A percentile compares a stretch with the other conserved stretches of the same genome.
phyloP scores from a whole-genome alignment of 2,329 filamentous ascomycete species.

The Botrytis cinerea region DNA sequence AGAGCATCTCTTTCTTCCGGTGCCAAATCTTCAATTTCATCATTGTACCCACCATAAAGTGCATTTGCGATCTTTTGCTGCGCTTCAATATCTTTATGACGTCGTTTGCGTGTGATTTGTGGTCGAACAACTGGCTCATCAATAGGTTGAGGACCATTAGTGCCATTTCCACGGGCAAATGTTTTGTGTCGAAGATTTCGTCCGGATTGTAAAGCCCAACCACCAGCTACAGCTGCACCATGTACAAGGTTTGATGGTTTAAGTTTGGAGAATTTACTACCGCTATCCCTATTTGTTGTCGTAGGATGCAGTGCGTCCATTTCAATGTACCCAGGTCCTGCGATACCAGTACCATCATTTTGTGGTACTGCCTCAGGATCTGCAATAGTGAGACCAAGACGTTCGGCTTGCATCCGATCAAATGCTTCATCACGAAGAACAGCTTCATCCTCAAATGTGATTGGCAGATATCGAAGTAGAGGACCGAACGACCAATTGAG shows the following conservation, averaged over 20 bases:
- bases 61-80: slow-evolving; percentile 74
- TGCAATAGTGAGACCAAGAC: slow-evolving; percentile 63
- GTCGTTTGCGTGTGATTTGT: slow-evolving; percentile 44
- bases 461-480: slow-evolving; percentile 84
- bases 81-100: slow-evolving; percentile 66
- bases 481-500: slow-evolving; percentile 84
- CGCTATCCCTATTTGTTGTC: neutral
- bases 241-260: slow-evolving; percentile 39
- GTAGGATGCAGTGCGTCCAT: slow-evolving; percentile 50
- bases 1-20: slow-evolving; percentile 85
- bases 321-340: slow-evolving; percentile 42
- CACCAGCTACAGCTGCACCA: slow-evolving; percentile 31
- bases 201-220: slow-evolving; percentile 37
- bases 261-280: slow-evolving; percentile 33
- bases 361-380: slow-evolving; percentile 44
- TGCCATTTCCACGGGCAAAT: slow-evolving; percentile 51
- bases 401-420: slow-evolving; percentile 71
- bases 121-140: slow-evolving; percentile 21
- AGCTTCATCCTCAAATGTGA: slow-evolving; percentile 94
- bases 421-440: slow-evolving; percentile 90
- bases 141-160: slow-evolving; percentile 44
- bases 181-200: slow-evolving; percentile 44
- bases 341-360: slow-evolving; percentile 35
- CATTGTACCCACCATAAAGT: slow-evolving; percentile 82
- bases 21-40: slow-evolving; percentile 92